phyloP scores from a whole-genome alignment of 495 filamentous ascomycete species.

The Acidomyces sp. region DNA sequence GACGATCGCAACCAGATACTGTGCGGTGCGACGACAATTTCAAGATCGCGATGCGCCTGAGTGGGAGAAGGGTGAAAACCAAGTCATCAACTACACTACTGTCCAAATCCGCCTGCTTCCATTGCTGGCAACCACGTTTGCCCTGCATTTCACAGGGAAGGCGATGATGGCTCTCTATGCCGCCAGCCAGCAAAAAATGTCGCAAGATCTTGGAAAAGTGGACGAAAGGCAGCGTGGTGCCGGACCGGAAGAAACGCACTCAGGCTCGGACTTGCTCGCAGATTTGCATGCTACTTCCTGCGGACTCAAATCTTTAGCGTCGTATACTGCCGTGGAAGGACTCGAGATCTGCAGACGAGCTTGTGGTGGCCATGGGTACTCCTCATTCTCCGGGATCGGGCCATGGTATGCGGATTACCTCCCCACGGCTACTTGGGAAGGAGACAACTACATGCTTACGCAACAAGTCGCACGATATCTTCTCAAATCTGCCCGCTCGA shows the following conservation, averaged over 20 bases:
- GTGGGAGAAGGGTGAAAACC: constrained; percentile 45
- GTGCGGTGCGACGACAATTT: constrained; percentile 55
- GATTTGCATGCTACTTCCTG: constrained; percentile 64
- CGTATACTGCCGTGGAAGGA: constrained; percentile 53
- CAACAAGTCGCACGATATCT: constrained; percentile 66
- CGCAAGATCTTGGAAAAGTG: constrained; percentile 28
- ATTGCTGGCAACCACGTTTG: constrained; percentile 59
- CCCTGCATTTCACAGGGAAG: constrained; percentile 59
- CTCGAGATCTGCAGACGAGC: constrained; percentile 58
- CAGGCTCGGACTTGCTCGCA: constrained; percentile 51
- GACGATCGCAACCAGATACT: constrained; percentile 61
- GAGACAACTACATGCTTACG: constrained; percentile 68
- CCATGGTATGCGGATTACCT: constrained; percentile 56
- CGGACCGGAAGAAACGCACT: constrained; percentile 50
- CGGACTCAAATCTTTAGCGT: constrained; percentile 56
- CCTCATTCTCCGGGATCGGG: constrained; percentile 54
- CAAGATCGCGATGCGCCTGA: constrained; percentile 49
- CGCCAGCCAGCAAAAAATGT: constrained; percentile 53
- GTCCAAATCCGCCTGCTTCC: constrained; percentile 60
- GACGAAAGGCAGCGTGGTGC: constrained; percentile 39
- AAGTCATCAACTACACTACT: constrained; percentile 63
- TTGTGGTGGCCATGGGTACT: constrained; percentile 64
- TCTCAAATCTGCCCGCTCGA: constrained; percentile 50
- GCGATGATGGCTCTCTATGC: constrained; percentile 54
- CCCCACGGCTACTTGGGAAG: constrained; percentile 54